Percentiles rank a stretch among this genome's conserved stretches.
These are phyloP conservation scores for Penicillium sclerotiorum DNA, from an alignment of 2,329 filamentous ascomycete species.

Conservation along the genomic window DNA sequence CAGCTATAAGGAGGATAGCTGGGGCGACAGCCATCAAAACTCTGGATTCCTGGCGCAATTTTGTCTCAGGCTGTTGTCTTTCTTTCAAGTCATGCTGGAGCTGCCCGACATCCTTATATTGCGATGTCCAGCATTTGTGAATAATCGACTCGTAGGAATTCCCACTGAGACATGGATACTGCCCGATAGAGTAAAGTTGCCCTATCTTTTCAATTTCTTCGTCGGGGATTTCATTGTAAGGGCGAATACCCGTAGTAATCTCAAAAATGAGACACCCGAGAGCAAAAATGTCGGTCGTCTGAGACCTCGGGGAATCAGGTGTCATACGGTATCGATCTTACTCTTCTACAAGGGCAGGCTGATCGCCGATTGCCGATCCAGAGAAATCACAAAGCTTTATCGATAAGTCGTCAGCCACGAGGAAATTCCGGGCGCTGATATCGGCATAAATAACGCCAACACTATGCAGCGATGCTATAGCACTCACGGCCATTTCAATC, in stretches of 20 bases:
- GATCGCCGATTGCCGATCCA: constrained; percentile 12
- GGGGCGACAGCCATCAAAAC: too few species aligned
- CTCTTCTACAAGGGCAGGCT: background rate
- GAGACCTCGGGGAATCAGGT: background rate
- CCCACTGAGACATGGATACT: background rate
- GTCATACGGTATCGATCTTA: constrained; percentile 2
- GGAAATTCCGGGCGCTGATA: constrained; percentile 24
- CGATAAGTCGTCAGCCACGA: constrained; percentile 22
- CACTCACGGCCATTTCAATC: constrained; percentile 16
- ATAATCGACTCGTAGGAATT: background rate
- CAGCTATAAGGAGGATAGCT: too few species aligned
- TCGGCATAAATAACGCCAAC: constrained; percentile 19
- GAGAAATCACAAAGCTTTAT: constrained; percentile 26
- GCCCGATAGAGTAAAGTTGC: background rate
- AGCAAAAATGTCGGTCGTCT: constrained; percentile 2
- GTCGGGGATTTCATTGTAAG: background rate
- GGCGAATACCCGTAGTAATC: background rate
- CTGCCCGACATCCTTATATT: background rate
- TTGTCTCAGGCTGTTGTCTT: too few species aligned
- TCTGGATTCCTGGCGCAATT: too few species aligned
- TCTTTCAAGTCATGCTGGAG: constrained; percentile 1
- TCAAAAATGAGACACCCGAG: constrained; percentile 5
- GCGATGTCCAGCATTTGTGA: constrained; percentile 6
- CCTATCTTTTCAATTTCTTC: background rate
- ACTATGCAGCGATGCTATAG: constrained; percentile 12